A percentile compares a stretch with the other conserved stretches of the same genome.
These are phyloP conservation scores for Wolfiporia cocos DNA, from an alignment of 1,284 basidiomycete genomes.

Conservation along the genomic window DNA sequence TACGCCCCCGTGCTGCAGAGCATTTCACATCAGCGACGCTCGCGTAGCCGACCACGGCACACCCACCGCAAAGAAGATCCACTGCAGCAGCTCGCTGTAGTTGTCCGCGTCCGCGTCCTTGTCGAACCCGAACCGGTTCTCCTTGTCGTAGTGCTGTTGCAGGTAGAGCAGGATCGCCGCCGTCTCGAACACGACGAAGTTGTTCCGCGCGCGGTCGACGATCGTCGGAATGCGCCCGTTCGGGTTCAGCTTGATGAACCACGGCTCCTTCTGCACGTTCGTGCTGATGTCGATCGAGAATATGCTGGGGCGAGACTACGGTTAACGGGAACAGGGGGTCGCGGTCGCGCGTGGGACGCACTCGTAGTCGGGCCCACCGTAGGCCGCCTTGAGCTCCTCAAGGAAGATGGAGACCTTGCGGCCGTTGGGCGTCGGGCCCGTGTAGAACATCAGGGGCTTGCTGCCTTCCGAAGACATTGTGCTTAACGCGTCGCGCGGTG, in stretches of 20 bases:
- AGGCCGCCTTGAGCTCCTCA: slow-evolving; percentile 26
- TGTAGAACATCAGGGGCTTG: slow-evolving; percentile 60
- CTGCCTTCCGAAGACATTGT: slow-evolving; percentile 15
- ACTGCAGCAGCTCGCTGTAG: slow-evolving; percentile 62
- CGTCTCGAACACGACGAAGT: slow-evolving; percentile 49
- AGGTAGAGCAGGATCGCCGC: slow-evolving; percentile 51
- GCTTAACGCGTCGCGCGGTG: slow-evolving; percentile 8
- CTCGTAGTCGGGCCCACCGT: slow-evolving; percentile 23
- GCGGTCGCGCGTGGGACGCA: slow-evolving; percentile 9
- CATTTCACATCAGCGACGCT: background rate
- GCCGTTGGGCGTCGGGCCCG: slow-evolving; percentile 64
- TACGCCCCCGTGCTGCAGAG: slow-evolving; percentile 56
- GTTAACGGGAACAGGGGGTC: background rate
- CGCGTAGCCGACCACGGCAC: background rate
- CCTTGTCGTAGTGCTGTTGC: slow-evolving; percentile 41
- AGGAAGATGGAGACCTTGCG: slow-evolving; percentile 33
- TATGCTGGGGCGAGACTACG: slow-evolving; percentile 20
- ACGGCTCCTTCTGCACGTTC: slow-evolving; percentile 47
- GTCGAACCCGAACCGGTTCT: slow-evolving; percentile 44
- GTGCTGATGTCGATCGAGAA: slow-evolving; percentile 30
- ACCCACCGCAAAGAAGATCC: slow-evolving; percentile 73
- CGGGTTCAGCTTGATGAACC: slow-evolving; percentile 54
- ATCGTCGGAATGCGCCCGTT: slow-evolving; percentile 56
- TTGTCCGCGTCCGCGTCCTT: slow-evolving; percentile 28
- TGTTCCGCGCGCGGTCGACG: slow-evolving; percentile 33